phyloP scores from a whole-genome alignment of 108 stramenopile species.

The Stephanodiscus triporus region DNA sequence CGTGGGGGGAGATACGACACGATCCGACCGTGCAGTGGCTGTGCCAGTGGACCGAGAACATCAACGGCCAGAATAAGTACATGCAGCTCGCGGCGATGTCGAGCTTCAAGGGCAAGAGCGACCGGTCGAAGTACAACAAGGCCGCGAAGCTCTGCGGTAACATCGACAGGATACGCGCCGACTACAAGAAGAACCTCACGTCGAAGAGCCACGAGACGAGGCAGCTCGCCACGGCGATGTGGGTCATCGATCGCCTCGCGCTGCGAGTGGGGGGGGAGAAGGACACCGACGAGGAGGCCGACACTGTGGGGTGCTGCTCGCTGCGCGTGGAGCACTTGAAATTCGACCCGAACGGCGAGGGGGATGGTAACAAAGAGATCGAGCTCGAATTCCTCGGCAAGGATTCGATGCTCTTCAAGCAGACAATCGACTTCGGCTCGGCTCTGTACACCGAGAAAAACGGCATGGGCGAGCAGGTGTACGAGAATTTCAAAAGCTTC shows the following conservation, averaged over 20 bases:
- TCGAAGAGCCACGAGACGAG: slow-evolving; percentile 75
- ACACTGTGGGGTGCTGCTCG: slow-evolving; percentile 99
- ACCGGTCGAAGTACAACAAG: slow-evolving; percentile 97
- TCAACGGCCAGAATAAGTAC: slow-evolving; percentile 96
- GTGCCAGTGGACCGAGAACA: slow-evolving; percentile 97
- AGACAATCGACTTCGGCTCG: slow-evolving; percentile 96
- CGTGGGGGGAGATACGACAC: slow-evolving; percentile 95
- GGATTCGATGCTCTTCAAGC: slow-evolving; percentile 99
- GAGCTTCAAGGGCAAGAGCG: slow-evolving; percentile 98
- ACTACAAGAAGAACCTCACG: slow-evolving; percentile 89
- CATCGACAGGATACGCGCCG: slow-evolving; percentile 92
- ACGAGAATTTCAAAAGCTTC: slow-evolving; percentile 90
- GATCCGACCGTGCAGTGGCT: slow-evolving; percentile 98
- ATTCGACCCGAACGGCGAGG: slow-evolving; percentile 88
- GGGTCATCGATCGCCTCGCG: slow-evolving; percentile 99
- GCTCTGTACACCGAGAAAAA: slow-evolving; percentile 85
- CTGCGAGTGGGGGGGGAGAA: slow-evolving; percentile 99
- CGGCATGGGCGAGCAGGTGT: slow-evolving; percentile 86
- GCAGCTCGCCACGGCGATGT: slow-evolving; percentile 98
- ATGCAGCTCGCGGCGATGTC: slow-evolving; percentile 97
- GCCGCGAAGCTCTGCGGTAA: slow-evolving; percentile 95
- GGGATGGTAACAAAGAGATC: slow-evolving; percentile 87
- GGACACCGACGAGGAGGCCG: slow-evolving; percentile 99
- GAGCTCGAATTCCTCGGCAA: slow-evolving; percentile 99
- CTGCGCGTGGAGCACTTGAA: slow-evolving; percentile 97